Evolutionary conservation across 2,329 filamentous ascomycete species (phyloP).

Genomic region (Chrysoporthe deuterocubensis): DNA sequence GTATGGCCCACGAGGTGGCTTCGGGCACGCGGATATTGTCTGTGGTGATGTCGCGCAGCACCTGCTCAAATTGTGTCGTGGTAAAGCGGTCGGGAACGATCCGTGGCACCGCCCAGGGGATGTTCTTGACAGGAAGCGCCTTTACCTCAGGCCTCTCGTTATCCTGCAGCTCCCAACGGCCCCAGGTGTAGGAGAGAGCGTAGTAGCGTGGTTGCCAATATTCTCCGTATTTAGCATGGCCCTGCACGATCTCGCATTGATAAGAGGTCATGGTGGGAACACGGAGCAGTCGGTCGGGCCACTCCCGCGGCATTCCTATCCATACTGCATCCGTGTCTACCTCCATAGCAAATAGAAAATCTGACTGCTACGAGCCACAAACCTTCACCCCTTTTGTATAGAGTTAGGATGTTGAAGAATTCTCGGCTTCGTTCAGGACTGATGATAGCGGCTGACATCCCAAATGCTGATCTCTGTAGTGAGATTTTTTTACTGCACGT

Average conservation of each 20-base stretch:
- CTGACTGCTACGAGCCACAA: too few species aligned
- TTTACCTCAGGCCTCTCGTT: background rate
- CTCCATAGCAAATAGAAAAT: background rate
- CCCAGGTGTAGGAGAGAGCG: constrained; percentile 16
- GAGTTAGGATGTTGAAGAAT: too few species aligned
- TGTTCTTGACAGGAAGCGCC: constrained; percentile 1
- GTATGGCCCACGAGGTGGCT: constrained; percentile 8
- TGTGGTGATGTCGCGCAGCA: background rate
- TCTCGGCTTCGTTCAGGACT: too few species aligned
- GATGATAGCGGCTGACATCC: too few species aligned
- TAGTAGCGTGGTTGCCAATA: constrained; percentile 7
- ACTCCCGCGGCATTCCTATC: background rate
- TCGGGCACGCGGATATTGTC: background rate
- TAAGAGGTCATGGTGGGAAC: constrained; percentile 14
- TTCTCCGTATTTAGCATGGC: constrained; percentile 5
- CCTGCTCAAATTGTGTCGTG: constrained; percentile 4
- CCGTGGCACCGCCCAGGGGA: background rate
- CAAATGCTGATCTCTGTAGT: too few species aligned
- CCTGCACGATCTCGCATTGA: background rate
- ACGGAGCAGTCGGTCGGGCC: constrained; percentile 9
- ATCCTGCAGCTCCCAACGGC: constrained; percentile 3
- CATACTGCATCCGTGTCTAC: constrained; percentile 4
- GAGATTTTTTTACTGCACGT: too few species aligned
- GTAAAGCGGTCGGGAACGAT: constrained; percentile 10
- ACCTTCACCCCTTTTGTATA: too few species aligned